Base-by-base conservation (phyloP, 176 grass and related monocot species). In the Cenchrus americanus region DNA sequence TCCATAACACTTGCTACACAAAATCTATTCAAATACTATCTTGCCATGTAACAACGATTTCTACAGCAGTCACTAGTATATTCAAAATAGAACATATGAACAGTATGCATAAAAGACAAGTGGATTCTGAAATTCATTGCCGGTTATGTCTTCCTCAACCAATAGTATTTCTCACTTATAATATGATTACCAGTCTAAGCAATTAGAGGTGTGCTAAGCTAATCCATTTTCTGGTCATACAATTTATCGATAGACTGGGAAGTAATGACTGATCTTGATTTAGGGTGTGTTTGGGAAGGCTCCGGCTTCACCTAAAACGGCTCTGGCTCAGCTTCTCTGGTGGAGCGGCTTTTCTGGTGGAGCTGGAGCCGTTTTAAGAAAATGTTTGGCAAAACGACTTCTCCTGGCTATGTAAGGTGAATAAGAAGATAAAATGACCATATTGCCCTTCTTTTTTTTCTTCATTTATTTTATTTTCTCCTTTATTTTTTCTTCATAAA, bases 121-220 rank as follows among this genome's bases (percentile, higher is more conserved):
- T 68, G 42, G 7, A 52, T 26, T 26, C 68, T 65, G 11, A 64
- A 72, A 26, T 66, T 58, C 40, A 74, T 81, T 81, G 30, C 76
- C 47, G 71, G n/a, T 13, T 53, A 80, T 78, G 9, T 44, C 46
- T 77, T 73, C n/a, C 8, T 24, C 14, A 66, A 64, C 42, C 26
- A 47, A 66, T 46, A 22, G 66, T 73, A 66, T 81, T 44, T 57
- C 23, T 81, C 62, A 59, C 17, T 34, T 51, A 76, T 32, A 66
- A 26, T 10, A 41, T 74, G 27, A 52, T 48, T 67, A 66, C 48
- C 59, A 57, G 7, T 42, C 17, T 86, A 86, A 54, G 44, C 27
- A 75, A 69, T 10, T 13, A 49, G 17, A 66, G 26, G 7, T 7
- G 1, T 50, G 13, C 49, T 44, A 77, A 58, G 34, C 22, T 23